Conservation (phyloP, 306 rosid genomes). For the Canavalia ensiformis region DNA sequence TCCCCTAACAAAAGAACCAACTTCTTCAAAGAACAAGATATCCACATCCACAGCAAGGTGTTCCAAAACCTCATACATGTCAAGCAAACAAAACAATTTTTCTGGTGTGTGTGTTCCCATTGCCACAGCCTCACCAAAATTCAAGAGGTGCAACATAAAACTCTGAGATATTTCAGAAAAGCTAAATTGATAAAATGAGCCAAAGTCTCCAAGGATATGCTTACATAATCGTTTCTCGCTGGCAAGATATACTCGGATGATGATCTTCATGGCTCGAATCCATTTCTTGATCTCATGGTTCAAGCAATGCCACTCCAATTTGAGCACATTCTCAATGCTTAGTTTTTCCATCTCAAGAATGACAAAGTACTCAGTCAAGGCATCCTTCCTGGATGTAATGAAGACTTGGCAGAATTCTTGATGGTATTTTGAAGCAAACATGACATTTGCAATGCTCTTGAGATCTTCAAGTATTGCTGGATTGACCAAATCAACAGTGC, state of each 20-base stretch:
- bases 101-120: constrained; percentile 60
- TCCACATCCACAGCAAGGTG: constrained; percentile 57
- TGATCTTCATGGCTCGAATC: constrained; percentile 59
- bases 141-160: constrained; percentile 56
- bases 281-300: constrained; percentile 65
- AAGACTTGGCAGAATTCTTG: constrained; percentile 67
- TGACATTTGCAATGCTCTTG: constrained; percentile 64
- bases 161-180: constrained; percentile 63
- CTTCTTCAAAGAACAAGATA: constrained; percentile 58
- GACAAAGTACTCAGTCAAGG: constrained; percentile 63
- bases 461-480: constrained; percentile 59
- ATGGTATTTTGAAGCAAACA: constrained; percentile 70
- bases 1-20: constrained; percentile 49
- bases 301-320: constrained; percentile 65
- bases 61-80: constrained; percentile 70
- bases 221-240: constrained; percentile 67
- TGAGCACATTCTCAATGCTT: constrained; percentile 62
- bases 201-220: constrained; percentile 60
- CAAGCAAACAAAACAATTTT: constrained; percentile 63
- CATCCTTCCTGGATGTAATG: constrained; percentile 57
- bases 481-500: constrained; percentile 57
- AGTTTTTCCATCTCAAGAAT: constrained; percentile 58
- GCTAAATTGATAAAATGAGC: constrained; percentile 49
- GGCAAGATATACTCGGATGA: constrained; percentile 63
- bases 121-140: constrained; percentile 68